Evolutionary conservation across 106 monocot genomes (phyloP).

Genomic region (Dendrobium officinale): DNA sequence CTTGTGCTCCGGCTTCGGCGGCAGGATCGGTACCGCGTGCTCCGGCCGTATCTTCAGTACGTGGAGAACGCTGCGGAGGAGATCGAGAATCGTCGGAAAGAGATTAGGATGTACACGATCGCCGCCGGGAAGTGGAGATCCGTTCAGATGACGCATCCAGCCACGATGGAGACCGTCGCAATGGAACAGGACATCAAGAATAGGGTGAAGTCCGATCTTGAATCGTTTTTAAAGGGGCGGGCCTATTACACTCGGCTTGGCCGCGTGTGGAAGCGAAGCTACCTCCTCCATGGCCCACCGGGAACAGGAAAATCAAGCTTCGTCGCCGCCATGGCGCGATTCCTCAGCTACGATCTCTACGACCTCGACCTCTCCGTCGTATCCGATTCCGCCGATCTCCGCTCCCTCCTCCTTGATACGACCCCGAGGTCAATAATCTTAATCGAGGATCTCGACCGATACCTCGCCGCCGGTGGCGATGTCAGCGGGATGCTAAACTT

Average conservation of each 20-base stretch:
- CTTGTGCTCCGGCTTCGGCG: slow-evolving; percentile 47
- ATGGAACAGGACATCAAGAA: slow-evolving; percentile 14
- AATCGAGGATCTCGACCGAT: slow-evolving; percentile 46
- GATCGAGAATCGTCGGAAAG: slow-evolving; percentile 29
- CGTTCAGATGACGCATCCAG: slow-evolving; percentile 32
- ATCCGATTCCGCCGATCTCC: slow-evolving; percentile 31
- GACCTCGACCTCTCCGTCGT: slow-evolving; percentile 52
- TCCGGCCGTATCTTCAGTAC: slow-evolving; percentile 66
- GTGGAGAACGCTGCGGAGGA: slow-evolving; percentile 54
- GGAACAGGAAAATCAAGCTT: slow-evolving; percentile 56
- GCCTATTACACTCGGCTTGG: slow-evolving; percentile 43
- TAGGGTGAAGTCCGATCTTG: slow-evolving; percentile 18
- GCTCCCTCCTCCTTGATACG: slow-evolving; percentile 40
- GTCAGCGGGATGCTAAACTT: slow-evolving; percentile 37
- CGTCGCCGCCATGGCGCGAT: slow-evolving; percentile 56
- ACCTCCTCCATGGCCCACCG: slow-evolving; percentile 45
- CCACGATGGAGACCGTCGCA: slow-evolving; percentile 20
- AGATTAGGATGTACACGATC: slow-evolving; percentile 32
- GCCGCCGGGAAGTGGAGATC: slow-evolving; percentile 22
- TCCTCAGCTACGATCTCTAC: slow-evolving; percentile 31
- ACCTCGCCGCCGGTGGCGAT: slow-evolving; percentile 26
- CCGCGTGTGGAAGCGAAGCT: slow-evolving; percentile 30
- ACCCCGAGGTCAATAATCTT: slow-evolving; percentile 38
- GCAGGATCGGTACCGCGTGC: slow-evolving; percentile 48
- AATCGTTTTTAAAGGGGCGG: slow-evolving; percentile 18